Conservation (phyloP, 768 basidiomycete genomes). For the Leccinum imitatum region DNA sequence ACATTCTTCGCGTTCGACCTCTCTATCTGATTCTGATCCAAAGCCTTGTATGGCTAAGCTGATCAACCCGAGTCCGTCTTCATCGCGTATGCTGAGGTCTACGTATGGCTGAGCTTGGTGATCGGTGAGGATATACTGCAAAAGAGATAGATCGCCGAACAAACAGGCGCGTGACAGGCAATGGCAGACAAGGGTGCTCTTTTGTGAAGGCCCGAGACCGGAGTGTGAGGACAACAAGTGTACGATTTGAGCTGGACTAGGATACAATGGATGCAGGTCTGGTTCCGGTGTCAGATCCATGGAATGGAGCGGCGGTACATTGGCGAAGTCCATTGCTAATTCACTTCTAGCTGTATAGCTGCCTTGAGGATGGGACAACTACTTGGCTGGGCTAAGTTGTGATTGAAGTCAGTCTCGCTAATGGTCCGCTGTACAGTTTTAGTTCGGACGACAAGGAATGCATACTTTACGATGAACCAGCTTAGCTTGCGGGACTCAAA, state of each 20-base stretch:
- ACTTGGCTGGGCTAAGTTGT: slow-evolving; percentile 3
- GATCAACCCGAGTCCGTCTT: slow-evolving; percentile 82
- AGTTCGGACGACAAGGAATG: slow-evolving; percentile 14
- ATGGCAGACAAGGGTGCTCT: slow-evolving; percentile 68
- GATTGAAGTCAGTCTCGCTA: slow-evolving; percentile 8
- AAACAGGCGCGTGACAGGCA: slow-evolving; percentile 72
- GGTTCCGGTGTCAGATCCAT: slow-evolving; percentile 71
- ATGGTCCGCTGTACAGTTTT: slow-evolving; percentile 1
- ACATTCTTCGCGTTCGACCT: slow-evolving; percentile 89
- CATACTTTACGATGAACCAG: slow-evolving; percentile 6
- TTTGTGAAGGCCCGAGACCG: slow-evolving; percentile 67
- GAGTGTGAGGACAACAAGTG: slow-evolving; percentile 65
- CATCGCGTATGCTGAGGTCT: slow-evolving; percentile 72
- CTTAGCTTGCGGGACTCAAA: slow-evolving; percentile 5
- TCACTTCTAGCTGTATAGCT: slow-evolving; percentile 2
- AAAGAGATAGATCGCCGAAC: slow-evolving; percentile 71
- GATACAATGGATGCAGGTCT: slow-evolving; percentile 78
- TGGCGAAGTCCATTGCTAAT: slow-evolving; percentile 30
- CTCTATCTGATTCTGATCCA: slow-evolving; percentile 75
- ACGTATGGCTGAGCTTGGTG: slow-evolving; percentile 62
- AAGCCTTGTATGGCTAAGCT: slow-evolving; percentile 80
- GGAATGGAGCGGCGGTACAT: slow-evolving; percentile 28
- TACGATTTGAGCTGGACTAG: slow-evolving; percentile 60
- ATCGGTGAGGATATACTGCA: slow-evolving; percentile 72
- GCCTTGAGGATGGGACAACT: slow-evolving; percentile 11